A percentile compares a stretch with the other conserved stretches of the same genome.
Conservation (phyloP, 2,329 filamentous ascomycete genomes). For the Blastomyces parvus region DNA sequence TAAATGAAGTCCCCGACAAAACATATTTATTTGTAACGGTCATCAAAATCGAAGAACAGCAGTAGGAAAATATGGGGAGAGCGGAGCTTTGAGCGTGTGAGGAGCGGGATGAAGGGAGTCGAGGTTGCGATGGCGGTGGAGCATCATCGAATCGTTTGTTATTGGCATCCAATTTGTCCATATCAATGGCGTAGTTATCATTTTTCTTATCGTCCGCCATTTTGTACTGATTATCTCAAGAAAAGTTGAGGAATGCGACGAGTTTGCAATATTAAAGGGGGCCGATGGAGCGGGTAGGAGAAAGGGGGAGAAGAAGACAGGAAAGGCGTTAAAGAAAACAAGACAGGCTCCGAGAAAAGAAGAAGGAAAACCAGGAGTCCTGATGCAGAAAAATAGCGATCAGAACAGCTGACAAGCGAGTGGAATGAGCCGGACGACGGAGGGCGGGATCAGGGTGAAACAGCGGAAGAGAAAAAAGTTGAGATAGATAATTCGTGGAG, state of each 20-base stretch:
- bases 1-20: conserved; percentile 81
- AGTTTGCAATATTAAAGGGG: background rate
- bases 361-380: background rate
- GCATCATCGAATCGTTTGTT: conserved; percentile 40
- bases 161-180: conserved; percentile 50
- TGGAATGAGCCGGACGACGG: conserved; percentile 3
- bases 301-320: background rate
- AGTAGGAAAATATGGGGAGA: conserved; percentile 80
- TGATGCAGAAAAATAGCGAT: background rate
- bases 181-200: conserved; percentile 61
- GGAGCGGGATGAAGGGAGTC: conserved; percentile 27
- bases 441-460: background rate
- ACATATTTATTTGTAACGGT: conserved; percentile 99
- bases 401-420: conserved; percentile 1
- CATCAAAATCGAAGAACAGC: conserved; percentile 95
- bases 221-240: conserved; percentile 21
- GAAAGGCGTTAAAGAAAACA: background rate
- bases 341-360: background rate
- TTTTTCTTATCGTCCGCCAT: conserved; percentile 91
- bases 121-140: conserved; percentile 29
- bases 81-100: conserved; percentile 64
- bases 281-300: background rate
- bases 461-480: too few relatives aligned
- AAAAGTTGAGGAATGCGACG: background rate
- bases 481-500: background rate